Evolutionary conservation across 352 stramenopile species (phyloP).

Genomic region (Pythium aquatile): DNA sequence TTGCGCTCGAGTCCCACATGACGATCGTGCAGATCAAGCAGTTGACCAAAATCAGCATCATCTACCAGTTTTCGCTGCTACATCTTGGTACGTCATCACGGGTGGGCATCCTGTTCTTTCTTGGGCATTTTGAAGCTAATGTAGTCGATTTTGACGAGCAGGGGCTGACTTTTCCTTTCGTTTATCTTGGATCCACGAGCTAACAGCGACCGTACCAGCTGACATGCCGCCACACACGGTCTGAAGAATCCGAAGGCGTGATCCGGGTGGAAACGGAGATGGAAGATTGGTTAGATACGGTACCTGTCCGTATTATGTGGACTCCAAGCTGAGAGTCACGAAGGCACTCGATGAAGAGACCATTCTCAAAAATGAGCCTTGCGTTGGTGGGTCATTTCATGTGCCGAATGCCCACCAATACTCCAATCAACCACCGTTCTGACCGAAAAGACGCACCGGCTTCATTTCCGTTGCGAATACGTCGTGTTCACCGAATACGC

Average conservation of each 20-base stretch:
- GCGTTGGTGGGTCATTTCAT: too few relatives aligned
- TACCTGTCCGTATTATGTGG: too few relatives aligned
- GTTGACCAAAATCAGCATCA: conserved; percentile 1
- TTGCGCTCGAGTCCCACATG: conserved; percentile 10
- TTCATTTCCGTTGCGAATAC: conserved; percentile 21
- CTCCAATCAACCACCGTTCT: not conserved
- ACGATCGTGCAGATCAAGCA: conserved; percentile 10
- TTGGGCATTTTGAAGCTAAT: too few relatives aligned
- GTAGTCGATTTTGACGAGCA: not conserved
- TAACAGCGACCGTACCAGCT: not conserved
- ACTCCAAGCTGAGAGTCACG: too few relatives aligned
- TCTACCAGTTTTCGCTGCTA: not conserved
- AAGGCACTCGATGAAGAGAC: too few relatives aligned
- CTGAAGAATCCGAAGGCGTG: not conserved
- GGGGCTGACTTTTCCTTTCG: conserved; percentile 5
- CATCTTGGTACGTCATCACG: conserved; percentile 3
- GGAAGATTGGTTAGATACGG: too few relatives aligned
- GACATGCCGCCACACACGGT: not conserved
- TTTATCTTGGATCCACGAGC: conserved; percentile 2
- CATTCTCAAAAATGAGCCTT: too few relatives aligned
- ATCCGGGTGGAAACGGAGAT: too few relatives aligned
- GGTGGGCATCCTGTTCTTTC: too few relatives aligned
- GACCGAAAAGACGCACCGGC: not conserved
- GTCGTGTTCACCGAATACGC: conserved; percentile 38
- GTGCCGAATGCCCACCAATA: too few relatives aligned